Evolutionary conservation across 352 stramenopile genomes (phyloP).

Genomic region (Aphanomyces cochlioides): DNA sequence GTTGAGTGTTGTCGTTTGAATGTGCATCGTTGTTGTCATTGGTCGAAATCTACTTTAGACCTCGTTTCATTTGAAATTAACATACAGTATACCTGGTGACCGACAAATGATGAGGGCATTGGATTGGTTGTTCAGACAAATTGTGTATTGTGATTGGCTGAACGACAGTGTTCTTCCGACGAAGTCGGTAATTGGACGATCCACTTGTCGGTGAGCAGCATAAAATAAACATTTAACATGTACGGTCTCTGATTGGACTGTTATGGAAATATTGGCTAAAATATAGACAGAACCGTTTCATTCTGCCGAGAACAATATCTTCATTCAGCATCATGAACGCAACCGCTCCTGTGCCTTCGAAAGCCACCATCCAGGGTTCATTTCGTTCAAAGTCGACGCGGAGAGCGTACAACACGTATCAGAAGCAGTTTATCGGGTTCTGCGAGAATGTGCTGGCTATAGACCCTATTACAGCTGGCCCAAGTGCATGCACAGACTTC

Average conservation of each 20-base stretch:
- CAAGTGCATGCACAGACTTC: background rate
- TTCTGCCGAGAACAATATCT: background rate
- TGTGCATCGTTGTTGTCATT: too few species aligned
- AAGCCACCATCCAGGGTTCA: constrained; percentile 8
- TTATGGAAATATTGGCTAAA: background rate
- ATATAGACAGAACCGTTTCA: background rate
- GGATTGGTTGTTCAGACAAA: background rate
- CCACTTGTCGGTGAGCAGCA: background rate
- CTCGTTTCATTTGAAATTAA: too few species aligned
- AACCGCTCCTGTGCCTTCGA: background rate
- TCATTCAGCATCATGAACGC: constrained; percentile 18
- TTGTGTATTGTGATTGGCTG: constrained; percentile 1
- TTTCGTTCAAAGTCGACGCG: background rate
- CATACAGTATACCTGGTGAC: constrained; percentile 13
- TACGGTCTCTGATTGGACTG: background rate
- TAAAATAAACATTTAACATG: constrained; percentile 6
- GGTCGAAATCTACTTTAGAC: too few species aligned
- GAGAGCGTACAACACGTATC: background rate
- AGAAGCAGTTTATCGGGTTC: background rate
- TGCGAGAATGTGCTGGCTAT: background rate
- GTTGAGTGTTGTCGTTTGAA: too few species aligned
- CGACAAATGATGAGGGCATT: too few species aligned
- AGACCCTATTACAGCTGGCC: background rate
- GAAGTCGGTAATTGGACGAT: constrained; percentile 7
- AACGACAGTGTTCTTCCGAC: constrained; percentile 2